Percentiles rank a stretch among this genome's conserved stretches.
These are phyloP conservation scores for Hortaea werneckii DNA, from an alignment of 2,329 filamentous ascomycete species.

Conservation along the genomic window DNA sequence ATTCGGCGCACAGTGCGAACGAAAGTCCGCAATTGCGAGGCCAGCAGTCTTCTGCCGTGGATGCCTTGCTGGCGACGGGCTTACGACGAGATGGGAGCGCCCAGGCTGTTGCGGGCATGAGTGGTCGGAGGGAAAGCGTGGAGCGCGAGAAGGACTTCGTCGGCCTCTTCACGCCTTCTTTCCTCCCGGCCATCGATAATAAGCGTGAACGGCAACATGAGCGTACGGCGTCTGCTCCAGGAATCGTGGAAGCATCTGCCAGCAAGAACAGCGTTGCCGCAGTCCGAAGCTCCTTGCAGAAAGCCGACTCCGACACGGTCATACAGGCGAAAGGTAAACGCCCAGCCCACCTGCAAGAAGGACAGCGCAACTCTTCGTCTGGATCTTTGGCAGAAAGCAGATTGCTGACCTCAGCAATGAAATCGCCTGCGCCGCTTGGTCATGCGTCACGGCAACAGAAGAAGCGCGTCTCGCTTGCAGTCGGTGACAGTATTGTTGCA, in stretches of 20 bases:
- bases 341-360: constrained; percentile 22
- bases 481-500: constrained; percentile 26
- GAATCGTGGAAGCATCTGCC: constrained; percentile 1
- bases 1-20: not conserved
- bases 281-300: constrained; percentile 1
- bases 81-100: constrained; percentile 6
- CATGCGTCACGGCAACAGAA: constrained; percentile 10
- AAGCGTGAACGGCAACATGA: constrained; percentile 10
- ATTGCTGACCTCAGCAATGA: constrained; percentile 25
- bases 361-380: constrained; percentile 24
- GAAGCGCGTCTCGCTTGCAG: constrained; percentile 26
- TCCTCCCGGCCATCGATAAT: constrained; percentile 24
- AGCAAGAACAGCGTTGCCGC: not conserved
- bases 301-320: constrained; percentile 20
- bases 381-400: constrained; percentile 25
- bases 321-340: constrained; percentile 19
- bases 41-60: not conserved
- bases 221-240: constrained; percentile 19
- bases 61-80: constrained; percentile 15
- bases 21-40: constrained; percentile 1
- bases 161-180: constrained; percentile 28
- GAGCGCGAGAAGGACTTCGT: constrained; percentile 25
- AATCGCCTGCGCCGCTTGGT: constrained; percentile 16
- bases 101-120: constrained; percentile 6
- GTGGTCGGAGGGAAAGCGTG: constrained; percentile 6